Evolutionary conservation across 1,284 basidiomycete species (phyloP).

Genomic region (Tilletia indica): DNA sequence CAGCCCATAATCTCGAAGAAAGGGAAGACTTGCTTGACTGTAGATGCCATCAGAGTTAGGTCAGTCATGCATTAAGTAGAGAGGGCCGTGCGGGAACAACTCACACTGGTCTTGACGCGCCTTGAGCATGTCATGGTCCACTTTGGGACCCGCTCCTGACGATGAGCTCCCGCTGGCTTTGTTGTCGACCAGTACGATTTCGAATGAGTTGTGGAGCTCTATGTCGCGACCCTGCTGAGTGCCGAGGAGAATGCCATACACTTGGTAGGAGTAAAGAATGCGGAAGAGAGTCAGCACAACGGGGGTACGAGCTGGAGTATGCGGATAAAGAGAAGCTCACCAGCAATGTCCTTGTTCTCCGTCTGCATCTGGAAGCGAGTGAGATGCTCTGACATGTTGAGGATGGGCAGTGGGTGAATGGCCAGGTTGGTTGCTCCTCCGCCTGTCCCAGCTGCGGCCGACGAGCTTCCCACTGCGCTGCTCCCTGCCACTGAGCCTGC

Average conservation of each 20-base stretch:
- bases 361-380: slow-evolving; percentile 75
- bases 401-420: slow-evolving; percentile 90
- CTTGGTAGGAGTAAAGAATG: slow-evolving; percentile 57
- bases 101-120: slow-evolving; percentile 84
- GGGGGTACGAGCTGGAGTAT: no score
- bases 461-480: background rate
- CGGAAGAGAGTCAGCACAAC: background rate
- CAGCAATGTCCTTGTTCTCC: slow-evolving; percentile 23
- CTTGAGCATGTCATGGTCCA: slow-evolving; percentile 65
- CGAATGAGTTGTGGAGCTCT: slow-evolving; percentile 94
- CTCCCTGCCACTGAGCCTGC: background rate
- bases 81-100: slow-evolving; percentile 46
- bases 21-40: slow-evolving; percentile 94
- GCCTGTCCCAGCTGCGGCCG: background rate
- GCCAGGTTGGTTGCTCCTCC: slow-evolving; percentile 9
- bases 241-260: slow-evolving; percentile 88
- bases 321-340: slow-evolving; percentile 16
- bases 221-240: slow-evolving; percentile 89
- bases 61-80: no score
- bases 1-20: slow-evolving; percentile 93
- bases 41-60: slow-evolving; percentile 19
- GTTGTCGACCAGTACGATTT: slow-evolving; percentile 65
- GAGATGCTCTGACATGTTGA: slow-evolving; percentile 93
- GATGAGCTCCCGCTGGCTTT: slow-evolving; percentile 37
- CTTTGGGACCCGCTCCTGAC: slow-evolving; percentile 53